A percentile compares a stretch with the other conserved stretches of the same genome.
phyloP scores from a whole-genome alignment of 805 yeast genomes.

The Pichia sporocuriosa region DNA sequence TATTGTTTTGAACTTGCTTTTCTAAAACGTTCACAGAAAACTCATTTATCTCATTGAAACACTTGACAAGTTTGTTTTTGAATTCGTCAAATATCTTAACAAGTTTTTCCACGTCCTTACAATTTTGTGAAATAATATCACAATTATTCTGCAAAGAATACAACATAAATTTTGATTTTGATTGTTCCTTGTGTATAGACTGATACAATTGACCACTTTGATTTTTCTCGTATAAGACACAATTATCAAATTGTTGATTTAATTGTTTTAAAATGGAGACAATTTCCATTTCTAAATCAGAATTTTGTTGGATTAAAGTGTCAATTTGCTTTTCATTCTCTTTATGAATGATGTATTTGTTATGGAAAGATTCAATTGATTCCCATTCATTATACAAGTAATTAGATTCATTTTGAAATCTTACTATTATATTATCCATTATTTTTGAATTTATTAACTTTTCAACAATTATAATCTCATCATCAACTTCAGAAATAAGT shows the following conservation, averaged over 20 bases:
- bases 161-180: conserved; percentile 46
- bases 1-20: conserved; percentile 9
- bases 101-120: conserved; percentile 23
- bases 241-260: conserved; percentile 80
- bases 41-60: conserved; percentile 7
- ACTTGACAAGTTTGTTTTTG: conserved; percentile 6
- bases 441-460: conserved; percentile 24
- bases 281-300: conserved; percentile 56
- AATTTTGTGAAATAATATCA: conserved; percentile 24
- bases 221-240: conserved; percentile 39
- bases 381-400: conserved; percentile 17
- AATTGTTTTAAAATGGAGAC: conserved; percentile 63
- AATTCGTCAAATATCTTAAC: conserved; percentile 19
- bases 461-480: conserved; percentile 26
- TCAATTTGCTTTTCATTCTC: conserved; percentile 19
- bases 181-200: conserved; percentile 42
- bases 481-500: conserved; percentile 26
- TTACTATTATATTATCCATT: conserved; percentile 23
- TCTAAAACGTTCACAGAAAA: conserved; percentile 7
- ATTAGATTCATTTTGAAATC: conserved; percentile 24
- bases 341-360: conserved; percentile 13
- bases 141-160: conserved; percentile 37
- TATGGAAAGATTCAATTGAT: conserved; percentile 17
- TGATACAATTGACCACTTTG: conserved; percentile 33
- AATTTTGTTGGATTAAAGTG: conserved; percentile 33